Evolutionary conservation across 192 early-diverging fungal genomes (phyloP), one percentile per base, ranked within the genome.

Genomic region (Coemansia sp.): DNA sequence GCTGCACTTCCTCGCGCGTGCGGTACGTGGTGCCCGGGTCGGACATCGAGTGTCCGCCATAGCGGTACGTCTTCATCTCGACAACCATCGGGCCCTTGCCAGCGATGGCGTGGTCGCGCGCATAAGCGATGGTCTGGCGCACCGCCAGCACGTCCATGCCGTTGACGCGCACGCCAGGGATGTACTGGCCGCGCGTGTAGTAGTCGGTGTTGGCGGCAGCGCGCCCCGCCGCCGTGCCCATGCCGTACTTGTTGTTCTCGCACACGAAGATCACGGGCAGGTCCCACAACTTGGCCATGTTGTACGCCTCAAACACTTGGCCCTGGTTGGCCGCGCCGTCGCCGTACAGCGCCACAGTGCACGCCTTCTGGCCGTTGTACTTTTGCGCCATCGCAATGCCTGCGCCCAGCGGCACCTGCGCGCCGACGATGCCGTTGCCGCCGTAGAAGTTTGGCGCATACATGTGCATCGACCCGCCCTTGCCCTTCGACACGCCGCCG

Each of bases 381-480:
- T 97, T 93, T 79, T 99, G 96, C 57, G 92, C 87, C 65, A 99
- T 89, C 32, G 96, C 93, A 66, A 92, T 81, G 71, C 90, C 92
- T 0, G 92, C 87, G 62, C 91, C 91, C 69, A 93, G 74, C 52
- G 91, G 91, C 62, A 93, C 90, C 83, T 99, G 96, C 48, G 96
- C 96, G 61, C 96, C 95, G 66, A 99, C 95, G 74, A 99, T 99
- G 66, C 96, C 96, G 88, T 99, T 99, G 64, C 96, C 96, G 66
- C 96, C 96, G 84, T 91, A 99, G 76, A 99, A 99, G 74, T 91
- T 90, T 66, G 84, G 86, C 52, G 90, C 88, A 83, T 96, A 99
- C 93, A 99, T 94, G 87, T 99, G 96, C 96, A 99, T 99, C 61
- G 96, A 99, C n/a, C 96, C 96, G 69, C 95, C 96, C 87, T 96